Evolutionary conservation across 805 yeast genomes (phyloP).

Genomic region (Yarrowia hollandica): DNA sequence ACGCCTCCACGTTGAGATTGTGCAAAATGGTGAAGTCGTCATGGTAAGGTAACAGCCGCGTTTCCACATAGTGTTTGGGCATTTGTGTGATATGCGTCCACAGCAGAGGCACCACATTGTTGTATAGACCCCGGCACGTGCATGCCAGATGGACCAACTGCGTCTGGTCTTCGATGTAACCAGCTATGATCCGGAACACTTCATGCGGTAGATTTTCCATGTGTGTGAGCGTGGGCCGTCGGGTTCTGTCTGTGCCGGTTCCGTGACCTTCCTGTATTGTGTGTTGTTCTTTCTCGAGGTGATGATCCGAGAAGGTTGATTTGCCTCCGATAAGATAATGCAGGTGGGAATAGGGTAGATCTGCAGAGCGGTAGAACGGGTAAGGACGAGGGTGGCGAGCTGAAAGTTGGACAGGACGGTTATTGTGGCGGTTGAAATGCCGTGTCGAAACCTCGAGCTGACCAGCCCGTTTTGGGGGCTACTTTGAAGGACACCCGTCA

Average conservation of each 20-base stretch:
- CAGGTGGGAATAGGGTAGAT: slow-evolving; percentile 5
- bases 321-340: slow-evolving; percentile 8
- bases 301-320: slow-evolving; percentile 20
- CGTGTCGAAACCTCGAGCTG: too few relatives aligned
- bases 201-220: slow-evolving; percentile 12
- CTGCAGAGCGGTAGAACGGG: too few relatives aligned
- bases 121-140: background rate
- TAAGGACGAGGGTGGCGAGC: too few relatives aligned
- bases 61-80: slow-evolving; percentile 9
- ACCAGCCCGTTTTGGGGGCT: too few relatives aligned
- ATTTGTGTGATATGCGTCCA: slow-evolving; percentile 19
- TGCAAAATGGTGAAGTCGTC: slow-evolving; percentile 7
- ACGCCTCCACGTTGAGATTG: background rate
- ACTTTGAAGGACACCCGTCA: too few relatives aligned
- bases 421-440: too few relatives aligned
- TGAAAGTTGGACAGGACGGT: too few relatives aligned
- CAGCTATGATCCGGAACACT: slow-evolving; percentile 1
- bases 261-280: too few relatives aligned
- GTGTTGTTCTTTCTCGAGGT: too few relatives aligned
- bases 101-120: background rate
- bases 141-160: slow-evolving; percentile 2
- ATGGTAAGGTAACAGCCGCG: background rate
- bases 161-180: background rate
- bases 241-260: too few relatives aligned
- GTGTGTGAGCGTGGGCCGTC: background rate